Base-by-base conservation (phyloP, 1,284 basidiomycete genomes). In the Tylopilus sp. region DNA sequence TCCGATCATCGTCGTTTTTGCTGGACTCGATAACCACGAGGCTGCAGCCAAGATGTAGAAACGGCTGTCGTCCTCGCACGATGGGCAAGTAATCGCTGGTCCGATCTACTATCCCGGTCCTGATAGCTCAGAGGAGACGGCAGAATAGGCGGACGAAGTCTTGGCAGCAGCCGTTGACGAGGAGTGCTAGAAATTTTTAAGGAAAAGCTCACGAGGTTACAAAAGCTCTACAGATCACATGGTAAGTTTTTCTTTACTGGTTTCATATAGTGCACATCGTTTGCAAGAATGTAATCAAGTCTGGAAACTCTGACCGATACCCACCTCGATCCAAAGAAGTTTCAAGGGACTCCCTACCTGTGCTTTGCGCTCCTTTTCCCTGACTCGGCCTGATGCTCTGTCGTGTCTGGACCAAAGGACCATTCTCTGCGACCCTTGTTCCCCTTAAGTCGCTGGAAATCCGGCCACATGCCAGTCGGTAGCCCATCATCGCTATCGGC, bases 101-200 rank as follows among this genome's bases (percentile, higher is more conserved):
- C 61, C 61, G 7, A 62, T 55, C 11, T 64, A 53, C 26, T 65
- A 56, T 34, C 60, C 60, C n/a, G 39, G 48, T 21, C 40, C 40
- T 3, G 46, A 40, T 37, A 10, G 48, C 23, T 18, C 51, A 21
- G 50, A 29, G 33, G 63, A 58, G 37, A 29, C 16, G 23, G 12
- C 51, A 25, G 57, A 60, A 43, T 51, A 41, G 34, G 61, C 60
- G n/a, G 51, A 64, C 21, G 40, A 49, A 30, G 44, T 40, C 25
- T 49, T 61, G 47, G 41, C 44, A 8, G 16, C 43, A 15, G 61
- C 65, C 30, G 48, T 61, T 1, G 52, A 60, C 31, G 55, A 52
- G 23, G 64, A 52, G 46, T 65, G 61, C 33, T 64, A 25, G 35
- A 37, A 25, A 60, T 44, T 45, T 60, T 52, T n/a, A 54, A 53